Evolutionary conservation across 116 monocot genomes (phyloP), one percentile per base, ranked within the genome.

Genomic region (Phalaenopsis hybrid): DNA sequence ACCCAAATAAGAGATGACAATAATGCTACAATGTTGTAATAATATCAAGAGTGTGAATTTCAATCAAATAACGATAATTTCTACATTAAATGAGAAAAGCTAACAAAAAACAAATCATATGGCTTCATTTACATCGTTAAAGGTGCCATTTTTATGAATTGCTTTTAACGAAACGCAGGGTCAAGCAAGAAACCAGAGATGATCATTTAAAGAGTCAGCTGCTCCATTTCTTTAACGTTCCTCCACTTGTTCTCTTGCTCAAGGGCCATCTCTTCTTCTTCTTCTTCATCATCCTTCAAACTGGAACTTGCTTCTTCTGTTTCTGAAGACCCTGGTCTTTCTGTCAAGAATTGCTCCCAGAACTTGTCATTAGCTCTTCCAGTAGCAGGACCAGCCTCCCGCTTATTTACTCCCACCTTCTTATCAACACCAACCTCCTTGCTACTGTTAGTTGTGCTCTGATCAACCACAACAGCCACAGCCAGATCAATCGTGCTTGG

Each of bases 301-400:
- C 45, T 81, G 41, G 95, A 95, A 76, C 89, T 95, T 46, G 93
- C 89, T 75, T 96, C 94, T 81, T 96, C 92, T 6, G 73, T 85
- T 17, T 92, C 90, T 6, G 88, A 87, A 48, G 88, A 94, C 20
- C 92, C 94, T 17, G 96, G 92, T 11, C 90, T 87, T 74, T 96
- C 96, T 63, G 92, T 97, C 28, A 97, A 83, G 68, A 97, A 97
- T 81, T 97, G 94, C 87, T 97, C 94, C 96, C 96, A 97, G 83
- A 97, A 97, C 74, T 90, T 75, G 81, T 97, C 96, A 81, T 97
- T 97, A 52, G 86, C 86, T 83, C 88, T 90, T 41, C 84, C 89
- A 4, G 82, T 37, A 28, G 86, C 78, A 76, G 83, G 86, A 5
- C 44, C 34, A 16, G 46, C 61, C 74, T 80, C 85, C 21, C 33